Base-by-base conservation (phyloP, 441 rosid genomes). In the Aquilaria agallochum region DNA sequence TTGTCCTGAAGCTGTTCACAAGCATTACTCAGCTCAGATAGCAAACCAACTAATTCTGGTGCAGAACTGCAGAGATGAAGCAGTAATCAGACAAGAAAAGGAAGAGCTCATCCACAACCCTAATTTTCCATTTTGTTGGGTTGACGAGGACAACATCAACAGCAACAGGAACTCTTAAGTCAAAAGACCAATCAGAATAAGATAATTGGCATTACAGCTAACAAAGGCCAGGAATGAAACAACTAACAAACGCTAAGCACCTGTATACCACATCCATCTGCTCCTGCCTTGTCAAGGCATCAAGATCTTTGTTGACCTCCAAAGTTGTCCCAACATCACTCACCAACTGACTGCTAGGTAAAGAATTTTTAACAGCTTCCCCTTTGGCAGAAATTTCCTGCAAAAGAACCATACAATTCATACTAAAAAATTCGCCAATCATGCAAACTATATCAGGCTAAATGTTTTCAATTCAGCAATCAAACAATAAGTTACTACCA, bases 211-310 rank as follows among this genome's bases (percentile, higher is more conserved):
- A 7, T 36, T 36, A 36, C 6, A 36, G 6, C 42, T 36, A 36
- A 36, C 3, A 1, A 15, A 20, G 20, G 33, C 15, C 12, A 52
- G 7, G 66, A 13, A 9, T 44, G 32, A 31, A 20, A 52, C 10
- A 48, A 31, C 27, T 53, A 53, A 31, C 53, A 58, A 34, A 56
- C 12, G 33, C 1, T 33, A 48, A 65, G 12, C 36, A 88, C 98
- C 96, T 85, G 53, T 82, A 76, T 4, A 92, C 83, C 70, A 83
- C 83, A 63, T 88, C 85, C 96, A 95, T 91, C 68, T 89, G 95
- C 78, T 92, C 96, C 69, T 89, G 84, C 75, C 65, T 83, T 12
- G 98, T 79, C 75, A 89, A 75, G 63, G 89, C 78, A 83, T 74
- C 81, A 15, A 86, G 60, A 78, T 91, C 95, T 70, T 85, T 90